These are phyloP conservation scores for Jacaranda copaia DNA, from an alignment of 257 asterid genomes.

Conservation along the genomic window DNA sequence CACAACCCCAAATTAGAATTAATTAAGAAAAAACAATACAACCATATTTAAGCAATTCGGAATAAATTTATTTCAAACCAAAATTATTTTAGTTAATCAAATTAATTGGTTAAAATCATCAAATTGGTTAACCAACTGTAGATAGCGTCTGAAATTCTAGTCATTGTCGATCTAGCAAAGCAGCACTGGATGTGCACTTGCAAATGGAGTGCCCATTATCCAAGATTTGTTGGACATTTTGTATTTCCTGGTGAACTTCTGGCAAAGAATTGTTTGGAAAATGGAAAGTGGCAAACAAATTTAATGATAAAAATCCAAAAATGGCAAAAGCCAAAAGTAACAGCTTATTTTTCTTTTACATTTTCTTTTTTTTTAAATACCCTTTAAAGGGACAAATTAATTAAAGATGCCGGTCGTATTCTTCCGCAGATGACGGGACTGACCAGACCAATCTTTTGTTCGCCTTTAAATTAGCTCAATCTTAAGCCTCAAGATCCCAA, in stretches of 20 bases:
- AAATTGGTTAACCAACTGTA: not conserved
- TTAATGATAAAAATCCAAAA: slow-evolving; percentile 36
- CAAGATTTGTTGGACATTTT: slow-evolving; percentile 18
- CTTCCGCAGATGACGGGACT: slow-evolving; percentile 50
- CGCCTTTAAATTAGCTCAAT: slow-evolving; percentile 19
- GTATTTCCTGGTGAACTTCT: not conserved
- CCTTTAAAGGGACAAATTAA: slow-evolving; percentile 16
- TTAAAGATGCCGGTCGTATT: slow-evolving; percentile 34
- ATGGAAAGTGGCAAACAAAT: slow-evolving; percentile 17
- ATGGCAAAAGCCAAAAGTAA: slow-evolving; percentile 20
- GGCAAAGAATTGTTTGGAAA: slow-evolving; percentile 7
- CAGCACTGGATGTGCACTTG: not conserved
- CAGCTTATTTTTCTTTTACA: not conserved
- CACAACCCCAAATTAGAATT: no score
- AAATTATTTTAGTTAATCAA: not conserved
- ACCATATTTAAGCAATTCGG: no score
- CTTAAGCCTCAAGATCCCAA: slow-evolving; percentile 29
- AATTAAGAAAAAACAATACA: no score
- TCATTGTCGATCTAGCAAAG: slow-evolving; percentile 29
- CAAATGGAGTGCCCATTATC: slow-evolving; percentile 28
- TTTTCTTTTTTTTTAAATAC: not conserved
- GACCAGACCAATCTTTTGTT: slow-evolving; percentile 21
- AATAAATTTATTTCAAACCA: no score
- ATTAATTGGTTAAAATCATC: not conserved
- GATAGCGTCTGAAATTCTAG: not conserved